These are phyloP conservation scores for Colletotrichum eremochloae DNA, from an alignment of 2,329 filamentous ascomycete genomes.

Conservation along the genomic window DNA sequence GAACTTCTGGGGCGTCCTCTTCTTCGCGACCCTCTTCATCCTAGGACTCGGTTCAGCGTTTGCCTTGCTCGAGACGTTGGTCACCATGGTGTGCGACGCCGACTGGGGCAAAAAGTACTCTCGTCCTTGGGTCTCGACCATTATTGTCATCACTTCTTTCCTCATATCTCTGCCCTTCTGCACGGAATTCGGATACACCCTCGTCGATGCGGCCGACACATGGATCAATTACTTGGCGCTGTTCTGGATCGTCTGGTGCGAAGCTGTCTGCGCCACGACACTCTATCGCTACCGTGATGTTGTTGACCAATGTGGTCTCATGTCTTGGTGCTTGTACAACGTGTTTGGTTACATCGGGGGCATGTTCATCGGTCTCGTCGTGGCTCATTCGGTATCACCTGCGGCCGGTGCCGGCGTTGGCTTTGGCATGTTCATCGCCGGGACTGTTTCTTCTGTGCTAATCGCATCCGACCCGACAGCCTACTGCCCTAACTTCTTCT, in stretches of 20 bases:
- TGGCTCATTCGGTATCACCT: constrained; percentile 59
- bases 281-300: constrained; percentile 63
- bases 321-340: constrained; percentile 56
- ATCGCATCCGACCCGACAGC: constrained; percentile 46
- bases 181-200: constrained; percentile 66
- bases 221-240: constrained; percentile 66
- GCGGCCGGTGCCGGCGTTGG: constrained; percentile 61
- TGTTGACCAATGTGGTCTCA: constrained; percentile 56
- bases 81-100: constrained; percentile 63
- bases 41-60: constrained; percentile 67
- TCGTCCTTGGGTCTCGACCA: constrained; percentile 58
- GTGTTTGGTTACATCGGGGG: constrained; percentile 63
- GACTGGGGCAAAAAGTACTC: constrained; percentile 55
- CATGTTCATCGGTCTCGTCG: constrained; percentile 60
- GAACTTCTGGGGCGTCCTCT: constrained; percentile 66
- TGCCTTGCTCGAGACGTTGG: constrained; percentile 64
- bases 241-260: constrained; percentile 64
- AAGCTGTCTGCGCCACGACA: constrained; percentile 64
- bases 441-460: constrained; percentile 51
- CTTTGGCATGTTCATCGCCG: constrained; percentile 61
- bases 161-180: constrained; percentile 66
- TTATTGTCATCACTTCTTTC: constrained; percentile 59
- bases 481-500: constrained; percentile 15
- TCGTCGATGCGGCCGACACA: constrained; percentile 64
- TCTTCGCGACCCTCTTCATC: constrained; percentile 67